Evolutionary conservation across 768 basidiomycete genomes (phyloP), one percentile per base, ranked within the genome.

Genomic region (Cyathus striatus): DNA sequence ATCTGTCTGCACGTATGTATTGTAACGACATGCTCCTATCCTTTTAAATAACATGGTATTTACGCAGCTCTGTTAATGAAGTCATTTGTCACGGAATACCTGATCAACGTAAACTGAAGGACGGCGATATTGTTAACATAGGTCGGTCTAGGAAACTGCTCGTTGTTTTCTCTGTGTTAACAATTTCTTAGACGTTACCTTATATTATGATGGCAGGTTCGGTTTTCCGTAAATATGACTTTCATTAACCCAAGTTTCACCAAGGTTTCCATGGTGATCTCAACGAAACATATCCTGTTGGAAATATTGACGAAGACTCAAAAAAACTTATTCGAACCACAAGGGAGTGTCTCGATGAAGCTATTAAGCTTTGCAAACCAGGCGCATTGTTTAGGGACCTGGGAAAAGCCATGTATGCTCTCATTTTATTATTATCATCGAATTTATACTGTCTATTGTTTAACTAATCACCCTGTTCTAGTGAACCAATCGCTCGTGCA

Each of bases 41-140:
- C 21, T 27, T 33, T 49, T 26, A 30, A 39, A 13, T 41, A 18
- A 43, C 38, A 37, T 40, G 23, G 25, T n/a, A 17, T 30, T 38
- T 41, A 42, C 36, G 35, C 51, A 89, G 90, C 17, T 93, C 91
- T 32, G 66, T 98, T 18, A 99, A 99, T 61, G 95, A 98, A 63
- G 86, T 79, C 40, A 94, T 99, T 54, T 98, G 96, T 62, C 96
- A 99, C 61, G 96, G 95, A 44, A 94, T 95, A 48, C 93, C 94
- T 26, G 91, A 95, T 67, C 74, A 86, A 57, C 69, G 88, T 48
- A 84, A 81, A 54, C 63, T 93, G 50, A 75, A 75, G 54, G 90
- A 97, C 50, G 96, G 96, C 14, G 96, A 99, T 65, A 98, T 98
- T 51, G 70, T 98, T 60, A 99, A 99, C 64, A 81, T 99, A 41